These are phyloP conservation scores for Ophiocordyceps camponoti-leonardi DNA, from an alignment of 2,329 filamentous ascomycete species.

Conservation along the genomic window DNA sequence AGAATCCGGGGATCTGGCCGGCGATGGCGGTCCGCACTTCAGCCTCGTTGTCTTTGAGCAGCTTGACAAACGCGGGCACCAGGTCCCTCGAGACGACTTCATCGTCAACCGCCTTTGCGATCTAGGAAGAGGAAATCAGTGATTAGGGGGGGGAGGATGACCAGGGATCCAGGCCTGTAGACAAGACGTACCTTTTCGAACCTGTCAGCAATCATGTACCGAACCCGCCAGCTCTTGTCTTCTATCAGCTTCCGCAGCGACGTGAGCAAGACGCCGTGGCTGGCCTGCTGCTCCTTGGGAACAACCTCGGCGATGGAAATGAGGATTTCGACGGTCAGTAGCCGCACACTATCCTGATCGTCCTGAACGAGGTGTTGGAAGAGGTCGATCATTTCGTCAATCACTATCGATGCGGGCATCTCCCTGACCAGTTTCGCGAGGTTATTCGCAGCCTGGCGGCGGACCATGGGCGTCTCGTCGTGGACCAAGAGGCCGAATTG, in stretches of 20 bases:
- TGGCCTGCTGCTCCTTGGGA: conserved; percentile 93
- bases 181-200: conserved; percentile 82
- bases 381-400: conserved; percentile 97
- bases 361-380: conserved; percentile 95
- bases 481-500: conserved; percentile 89
- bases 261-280: conserved; percentile 82
- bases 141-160: not conserved
- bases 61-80: conserved; percentile 91
- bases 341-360: conserved; percentile 91
- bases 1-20: conserved; percentile 96
- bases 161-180: too few species aligned
- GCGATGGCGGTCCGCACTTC: conserved; percentile 95
- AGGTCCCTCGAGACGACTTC: conserved; percentile 89
- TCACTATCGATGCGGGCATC: conserved; percentile 79
- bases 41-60: conserved; percentile 93
- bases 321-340: conserved; percentile 90
- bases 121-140: conserved; percentile 31
- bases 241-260: conserved; percentile 88
- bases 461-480: conserved; percentile 98
- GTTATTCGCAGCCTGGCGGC: conserved; percentile 90
- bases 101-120: conserved; percentile 95
- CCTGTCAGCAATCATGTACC: conserved; percentile 97
- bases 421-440: conserved; percentile 95
- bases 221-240: conserved; percentile 97
- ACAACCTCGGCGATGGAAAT: conserved; percentile 95